Conservation (phyloP, 2,329 filamentous ascomycete genomes). For the Ophiognomonia clavigignenti-juglandacearum region DNA sequence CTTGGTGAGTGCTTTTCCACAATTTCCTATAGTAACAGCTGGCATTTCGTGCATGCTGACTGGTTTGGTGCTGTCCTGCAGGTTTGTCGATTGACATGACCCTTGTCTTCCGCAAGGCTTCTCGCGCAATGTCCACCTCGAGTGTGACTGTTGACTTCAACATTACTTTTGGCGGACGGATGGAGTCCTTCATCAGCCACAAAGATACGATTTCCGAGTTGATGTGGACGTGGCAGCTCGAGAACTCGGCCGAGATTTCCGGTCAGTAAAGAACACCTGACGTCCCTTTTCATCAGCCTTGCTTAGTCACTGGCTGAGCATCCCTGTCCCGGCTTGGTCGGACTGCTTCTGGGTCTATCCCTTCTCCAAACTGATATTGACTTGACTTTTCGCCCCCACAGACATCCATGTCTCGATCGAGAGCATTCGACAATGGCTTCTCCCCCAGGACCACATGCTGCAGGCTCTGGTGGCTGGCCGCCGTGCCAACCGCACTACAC, state of each 20-base stretch:
- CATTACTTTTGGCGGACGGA: constrained; percentile 15
- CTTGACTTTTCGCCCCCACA: background rate
- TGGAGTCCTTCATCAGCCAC: constrained; percentile 17
- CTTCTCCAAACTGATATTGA: background rate
- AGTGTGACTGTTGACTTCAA: constrained; percentile 17
- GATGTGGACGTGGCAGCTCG: constrained; percentile 18
- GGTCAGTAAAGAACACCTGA: constrained; percentile 9
- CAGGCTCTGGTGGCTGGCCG: constrained; percentile 14
- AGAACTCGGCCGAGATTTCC: constrained; percentile 16
- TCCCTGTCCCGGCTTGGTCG: constrained; percentile 8
- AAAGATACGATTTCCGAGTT: constrained; percentile 16
- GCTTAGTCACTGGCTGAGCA: constrained; percentile 14
- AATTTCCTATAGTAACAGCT: background rate
- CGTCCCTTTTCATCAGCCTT: background rate
- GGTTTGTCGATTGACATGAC: constrained; percentile 15
- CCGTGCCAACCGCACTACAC: constrained; percentile 11
- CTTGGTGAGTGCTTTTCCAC: constrained; percentile 1
- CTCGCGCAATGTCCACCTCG: constrained; percentile 13
- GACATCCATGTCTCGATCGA: constrained; percentile 16
- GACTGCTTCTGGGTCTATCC: no score
- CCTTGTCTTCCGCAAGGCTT: constrained; percentile 14
- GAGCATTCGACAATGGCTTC: constrained; percentile 17
- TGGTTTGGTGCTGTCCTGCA: background rate
- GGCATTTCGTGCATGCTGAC: background rate
- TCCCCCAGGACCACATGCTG: constrained; percentile 15